Evolutionary conservation across 306 rosid species (phyloP).

Genomic region (Leucaena leucocephala): DNA sequence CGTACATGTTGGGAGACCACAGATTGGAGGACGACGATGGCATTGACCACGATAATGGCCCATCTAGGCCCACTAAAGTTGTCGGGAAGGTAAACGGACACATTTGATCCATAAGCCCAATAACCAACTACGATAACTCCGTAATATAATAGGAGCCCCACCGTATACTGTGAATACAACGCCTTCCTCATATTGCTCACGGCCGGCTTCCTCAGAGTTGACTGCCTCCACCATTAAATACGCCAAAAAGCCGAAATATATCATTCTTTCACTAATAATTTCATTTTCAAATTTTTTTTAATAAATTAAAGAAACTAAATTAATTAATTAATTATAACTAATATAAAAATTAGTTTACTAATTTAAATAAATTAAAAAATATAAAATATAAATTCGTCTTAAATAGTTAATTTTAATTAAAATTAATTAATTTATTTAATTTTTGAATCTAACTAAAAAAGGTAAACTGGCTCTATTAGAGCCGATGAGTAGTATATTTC

Average conservation of each 20-base stretch:
- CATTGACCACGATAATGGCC: constrained; percentile 48
- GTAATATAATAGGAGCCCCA: constrained; percentile 50
- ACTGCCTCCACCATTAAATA: constrained; percentile 30
- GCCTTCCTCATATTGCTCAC: constrained; percentile 63
- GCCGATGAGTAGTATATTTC: too few relatives aligned
- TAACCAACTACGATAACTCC: constrained; percentile 50
- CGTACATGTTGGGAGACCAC: constrained; percentile 63
- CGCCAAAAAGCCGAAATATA: neutral
- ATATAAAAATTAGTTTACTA: too few relatives aligned
- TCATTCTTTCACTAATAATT: neutral
- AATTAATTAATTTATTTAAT: too few relatives aligned
- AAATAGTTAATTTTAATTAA: too few relatives aligned
- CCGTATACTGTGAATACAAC: constrained; percentile 44
- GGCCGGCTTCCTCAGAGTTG: constrained; percentile 56
- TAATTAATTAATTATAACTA: too few relatives aligned
- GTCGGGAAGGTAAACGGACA: constrained; percentile 51
- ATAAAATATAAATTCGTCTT: too few relatives aligned
- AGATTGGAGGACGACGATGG: constrained; percentile 54
- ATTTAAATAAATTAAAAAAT: too few relatives aligned
- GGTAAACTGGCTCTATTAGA: too few relatives aligned
- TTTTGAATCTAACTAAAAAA: too few relatives aligned
- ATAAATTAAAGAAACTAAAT: too few relatives aligned
- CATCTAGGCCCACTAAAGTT: constrained; percentile 56
- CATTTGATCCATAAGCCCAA: constrained; percentile 66
- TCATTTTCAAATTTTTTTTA: too few relatives aligned